Conservation (phyloP, 2,329 filamentous ascomycete species). For the Aspergillus piperis region DNA sequence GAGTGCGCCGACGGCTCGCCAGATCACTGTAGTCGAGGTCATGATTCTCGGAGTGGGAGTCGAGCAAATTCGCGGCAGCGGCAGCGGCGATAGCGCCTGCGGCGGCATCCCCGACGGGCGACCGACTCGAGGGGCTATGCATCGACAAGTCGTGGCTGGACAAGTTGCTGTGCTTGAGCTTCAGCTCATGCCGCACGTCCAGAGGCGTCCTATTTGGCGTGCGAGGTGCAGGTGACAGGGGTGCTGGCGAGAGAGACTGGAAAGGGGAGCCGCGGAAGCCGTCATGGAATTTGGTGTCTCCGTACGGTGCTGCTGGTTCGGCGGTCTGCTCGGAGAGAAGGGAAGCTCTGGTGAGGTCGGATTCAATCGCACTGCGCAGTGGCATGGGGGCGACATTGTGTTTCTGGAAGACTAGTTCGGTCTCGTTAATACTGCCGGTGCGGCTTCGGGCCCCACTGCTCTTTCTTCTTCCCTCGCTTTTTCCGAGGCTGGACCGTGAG, state of each 20-base stretch:
- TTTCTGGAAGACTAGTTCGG: slow-evolving; percentile 54
- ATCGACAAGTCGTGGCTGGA: slow-evolving; percentile 55
- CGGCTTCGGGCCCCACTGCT: slow-evolving; percentile 35
- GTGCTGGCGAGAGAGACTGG: slow-evolving; percentile 57
- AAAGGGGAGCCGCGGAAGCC: slow-evolving; percentile 60
- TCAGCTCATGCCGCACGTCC: slow-evolving; percentile 56
- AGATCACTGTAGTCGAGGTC: slow-evolving; percentile 58
- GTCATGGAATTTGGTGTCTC: slow-evolving; percentile 62
- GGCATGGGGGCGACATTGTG: slow-evolving; percentile 79
- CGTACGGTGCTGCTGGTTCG: slow-evolving; percentile 67
- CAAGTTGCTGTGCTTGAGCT: slow-evolving; percentile 65
- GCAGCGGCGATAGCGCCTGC: slow-evolving; percentile 44
- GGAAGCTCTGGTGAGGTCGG: slow-evolving; percentile 84
- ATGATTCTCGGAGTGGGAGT: slow-evolving; percentile 51
- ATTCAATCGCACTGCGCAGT: slow-evolving; percentile 80
- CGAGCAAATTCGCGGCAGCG: slow-evolving; percentile 40
- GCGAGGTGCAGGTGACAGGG: slow-evolving; percentile 61
- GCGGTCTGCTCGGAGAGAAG: slow-evolving; percentile 81
- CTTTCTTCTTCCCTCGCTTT: slow-evolving; percentile 43
- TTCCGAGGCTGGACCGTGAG: slow-evolving; percentile 60
- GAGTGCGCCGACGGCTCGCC: slow-evolving; percentile 63
- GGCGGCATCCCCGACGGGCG: slow-evolving; percentile 34
- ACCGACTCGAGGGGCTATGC: slow-evolving; percentile 41
- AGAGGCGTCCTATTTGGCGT: slow-evolving; percentile 59
- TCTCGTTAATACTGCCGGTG: slow-evolving; percentile 55